These are phyloP conservation scores for Boletus pseudopeckii DNA, from an alignment of 768 basidiomycete species.

Conservation along the genomic window DNA sequence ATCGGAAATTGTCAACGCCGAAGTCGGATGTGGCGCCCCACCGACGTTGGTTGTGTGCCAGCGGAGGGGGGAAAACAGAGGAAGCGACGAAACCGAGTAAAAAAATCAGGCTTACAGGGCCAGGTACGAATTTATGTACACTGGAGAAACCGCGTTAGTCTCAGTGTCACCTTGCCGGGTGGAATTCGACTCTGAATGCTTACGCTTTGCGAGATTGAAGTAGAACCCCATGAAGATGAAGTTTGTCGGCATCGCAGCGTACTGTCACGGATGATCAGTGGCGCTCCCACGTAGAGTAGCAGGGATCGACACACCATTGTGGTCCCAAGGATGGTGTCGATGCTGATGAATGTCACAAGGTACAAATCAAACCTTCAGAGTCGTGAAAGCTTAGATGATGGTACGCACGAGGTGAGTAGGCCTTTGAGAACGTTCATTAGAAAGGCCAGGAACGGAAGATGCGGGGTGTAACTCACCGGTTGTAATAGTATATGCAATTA, in stretches of 20 bases:
- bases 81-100: neutral
- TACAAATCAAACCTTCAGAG: neutral
- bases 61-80: too few relatives aligned
- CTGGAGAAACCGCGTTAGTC: slow-evolving; percentile 22
- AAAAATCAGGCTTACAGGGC: slow-evolving; percentile 34
- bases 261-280: slow-evolving; percentile 22
- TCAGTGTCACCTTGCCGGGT: neutral
- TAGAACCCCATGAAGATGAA: slow-evolving; percentile 56
- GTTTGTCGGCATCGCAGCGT: slow-evolving; percentile 51
- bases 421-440: slow-evolving; percentile 32
- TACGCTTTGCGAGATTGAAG: slow-evolving; percentile 51
- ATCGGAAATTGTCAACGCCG: neutral
- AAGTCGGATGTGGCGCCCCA: neutral
- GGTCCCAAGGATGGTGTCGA: slow-evolving; percentile 46
- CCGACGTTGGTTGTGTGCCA: neutral
- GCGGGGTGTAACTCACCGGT: slow-evolving; percentile 39
- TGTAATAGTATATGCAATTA: slow-evolving; percentile 53
- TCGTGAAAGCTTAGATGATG: neutral
- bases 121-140: slow-evolving; percentile 57
- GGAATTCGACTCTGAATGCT: slow-evolving; percentile 12
- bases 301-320: slow-evolving; percentile 28
- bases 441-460: slow-evolving; percentile 11
- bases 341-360: slow-evolving; percentile 27
- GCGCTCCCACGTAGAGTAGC: neutral
- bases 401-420: slow-evolving; percentile 35